Evolutionary conservation across 2,329 filamentous ascomycete species (phyloP).

Genomic region (Cadophora malorum): DNA sequence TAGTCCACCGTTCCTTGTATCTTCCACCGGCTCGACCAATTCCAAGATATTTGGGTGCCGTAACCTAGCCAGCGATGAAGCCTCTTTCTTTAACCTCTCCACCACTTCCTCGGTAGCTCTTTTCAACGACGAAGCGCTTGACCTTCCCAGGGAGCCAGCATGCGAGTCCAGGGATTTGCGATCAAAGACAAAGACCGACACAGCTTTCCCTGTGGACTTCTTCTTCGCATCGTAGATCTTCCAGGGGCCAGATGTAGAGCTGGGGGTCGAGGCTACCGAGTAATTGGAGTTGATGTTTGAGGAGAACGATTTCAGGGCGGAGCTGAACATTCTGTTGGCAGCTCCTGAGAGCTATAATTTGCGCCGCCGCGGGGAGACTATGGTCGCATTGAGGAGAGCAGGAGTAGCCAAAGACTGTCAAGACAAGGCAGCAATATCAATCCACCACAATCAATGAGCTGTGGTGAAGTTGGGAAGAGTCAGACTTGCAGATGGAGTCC

Average conservation of each 20-base stretch:
- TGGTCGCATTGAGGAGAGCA: constrained; percentile 20
- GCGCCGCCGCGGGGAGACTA: constrained; percentile 18
- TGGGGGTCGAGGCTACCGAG: constrained; percentile 75
- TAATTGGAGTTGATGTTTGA: constrained; percentile 95
- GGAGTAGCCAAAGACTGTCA: background rate
- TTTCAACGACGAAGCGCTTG: constrained; percentile 74
- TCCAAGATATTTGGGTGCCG: constrained; percentile 93
- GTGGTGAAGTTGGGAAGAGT: background rate
- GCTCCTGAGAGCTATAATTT: constrained; percentile 23
- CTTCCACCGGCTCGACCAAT: constrained; percentile 92
- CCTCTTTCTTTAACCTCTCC: constrained; percentile 90
- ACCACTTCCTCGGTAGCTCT: constrained; percentile 87
- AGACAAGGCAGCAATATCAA: background rate
- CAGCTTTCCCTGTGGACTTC: constrained; percentile 88
- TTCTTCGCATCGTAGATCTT: constrained; percentile 98
- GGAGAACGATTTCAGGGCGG: constrained; percentile 89
- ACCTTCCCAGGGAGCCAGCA: constrained; percentile 64
- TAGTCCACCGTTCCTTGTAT: constrained; percentile 86
- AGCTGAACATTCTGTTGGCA: constrained; percentile 48
- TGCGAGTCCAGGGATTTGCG: constrained; percentile 81
- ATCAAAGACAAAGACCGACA: constrained; percentile 94
- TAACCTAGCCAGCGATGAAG: constrained; percentile 83
- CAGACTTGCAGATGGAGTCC: constrained; percentile 12
- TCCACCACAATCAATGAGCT: background rate
- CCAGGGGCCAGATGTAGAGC: constrained; percentile 89